Conservation (phyloP, 768 basidiomycete genomes). For the Suillus subalutaceus region DNA sequence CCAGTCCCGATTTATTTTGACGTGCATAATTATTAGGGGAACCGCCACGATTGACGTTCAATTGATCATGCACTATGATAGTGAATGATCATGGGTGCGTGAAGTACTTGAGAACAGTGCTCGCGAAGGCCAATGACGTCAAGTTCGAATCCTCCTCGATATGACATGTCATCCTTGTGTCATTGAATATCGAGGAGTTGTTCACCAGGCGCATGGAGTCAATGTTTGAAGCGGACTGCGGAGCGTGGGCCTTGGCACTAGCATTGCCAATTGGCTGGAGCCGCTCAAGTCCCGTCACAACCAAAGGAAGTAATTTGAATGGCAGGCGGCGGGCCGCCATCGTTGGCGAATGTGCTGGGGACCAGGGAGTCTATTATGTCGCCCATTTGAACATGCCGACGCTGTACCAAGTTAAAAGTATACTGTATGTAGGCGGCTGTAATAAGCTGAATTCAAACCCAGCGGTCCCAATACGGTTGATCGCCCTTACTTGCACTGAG, state of each 20-base stretch:
- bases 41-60: not conserved
- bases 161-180: not conserved
- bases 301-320: not conserved
- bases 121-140: not conserved
- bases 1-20: not conserved
- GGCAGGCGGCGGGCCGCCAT: too few species aligned
- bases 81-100: not conserved
- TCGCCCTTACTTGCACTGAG: too few species aligned
- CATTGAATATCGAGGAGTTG: not conserved
- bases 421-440: too few species aligned
- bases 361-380: not conserved
- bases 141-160: not conserved
- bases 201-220: not conserved
- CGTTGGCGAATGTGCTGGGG: not conserved
- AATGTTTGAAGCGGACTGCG: not conserved
- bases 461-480: too few species aligned
- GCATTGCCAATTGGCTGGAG: not conserved
- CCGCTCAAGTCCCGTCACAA: too few species aligned
- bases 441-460: too few species aligned
- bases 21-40: too few species aligned
- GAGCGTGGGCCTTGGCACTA: not conserved
- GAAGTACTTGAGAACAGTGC: not conserved
- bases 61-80: not conserved
- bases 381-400: not conserved
- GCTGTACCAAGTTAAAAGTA: too few species aligned